phyloP scores from a whole-genome alignment of 2,329 filamentous ascomycete species.

The Alternaria gansuensis region DNA sequence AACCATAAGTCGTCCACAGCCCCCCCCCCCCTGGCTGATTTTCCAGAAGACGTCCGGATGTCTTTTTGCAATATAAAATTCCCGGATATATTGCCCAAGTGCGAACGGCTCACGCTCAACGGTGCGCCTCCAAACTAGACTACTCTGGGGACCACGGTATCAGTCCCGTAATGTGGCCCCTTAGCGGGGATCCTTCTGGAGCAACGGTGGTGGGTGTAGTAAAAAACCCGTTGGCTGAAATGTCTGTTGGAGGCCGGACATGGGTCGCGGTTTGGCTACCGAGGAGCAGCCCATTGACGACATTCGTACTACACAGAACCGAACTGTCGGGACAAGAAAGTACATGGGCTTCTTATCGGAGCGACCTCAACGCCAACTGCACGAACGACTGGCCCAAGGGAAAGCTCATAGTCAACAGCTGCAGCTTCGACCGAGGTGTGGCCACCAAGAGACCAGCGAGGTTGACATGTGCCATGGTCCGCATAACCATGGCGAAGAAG shows the following conservation, averaged over 20 bases:
- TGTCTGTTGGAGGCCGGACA: constrained; percentile 30
- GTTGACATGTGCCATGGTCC: constrained; percentile 26
- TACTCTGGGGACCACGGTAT: constrained; percentile 36
- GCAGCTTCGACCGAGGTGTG: constrained; percentile 26
- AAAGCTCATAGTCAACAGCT: constrained; percentile 15
- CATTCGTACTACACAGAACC: constrained; percentile 40
- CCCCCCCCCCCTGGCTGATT: constrained; percentile 29
- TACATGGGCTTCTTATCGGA: constrained; percentile 48
- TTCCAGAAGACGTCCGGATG: constrained; percentile 29
- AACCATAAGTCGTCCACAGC: constrained; percentile 24
- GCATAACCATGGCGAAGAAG: constrained; percentile 23
- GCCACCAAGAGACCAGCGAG: constrained; percentile 21
- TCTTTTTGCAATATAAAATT: constrained; percentile 32
- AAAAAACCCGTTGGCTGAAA: constrained; percentile 27
- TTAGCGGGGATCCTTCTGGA: constrained; percentile 29
- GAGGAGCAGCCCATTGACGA: constrained; percentile 39
- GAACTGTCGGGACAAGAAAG: constrained; percentile 33
- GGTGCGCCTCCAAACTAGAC: constrained; percentile 29
- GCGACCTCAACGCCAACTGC: constrained; percentile 26
- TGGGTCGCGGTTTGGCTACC: constrained; percentile 44
- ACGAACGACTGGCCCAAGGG: constrained; percentile 26
- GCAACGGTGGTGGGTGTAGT: constrained; percentile 16
- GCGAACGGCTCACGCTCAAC: constrained; percentile 21
- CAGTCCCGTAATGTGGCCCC: constrained; percentile 36
- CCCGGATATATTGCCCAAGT: constrained; percentile 32